phyloP scores from a whole-genome alignment of 2,329 filamentous ascomycete species.

The Tolypocladium album region DNA sequence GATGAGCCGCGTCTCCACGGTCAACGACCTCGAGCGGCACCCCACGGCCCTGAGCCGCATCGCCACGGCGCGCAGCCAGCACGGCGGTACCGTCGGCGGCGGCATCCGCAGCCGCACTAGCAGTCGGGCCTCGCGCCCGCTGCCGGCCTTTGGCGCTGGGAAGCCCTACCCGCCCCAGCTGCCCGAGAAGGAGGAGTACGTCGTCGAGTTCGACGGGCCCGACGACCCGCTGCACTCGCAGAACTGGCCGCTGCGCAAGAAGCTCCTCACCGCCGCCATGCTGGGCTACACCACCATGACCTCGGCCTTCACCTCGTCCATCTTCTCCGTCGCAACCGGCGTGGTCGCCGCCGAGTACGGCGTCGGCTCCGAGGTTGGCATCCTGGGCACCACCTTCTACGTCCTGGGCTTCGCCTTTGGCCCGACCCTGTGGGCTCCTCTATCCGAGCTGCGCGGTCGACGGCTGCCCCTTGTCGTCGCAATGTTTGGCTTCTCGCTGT shows the following conservation, averaged over 20 bases:
- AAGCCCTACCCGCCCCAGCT: conserved; percentile 63
- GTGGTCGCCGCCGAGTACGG: conserved; percentile 45
- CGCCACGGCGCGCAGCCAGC: conserved; percentile 59
- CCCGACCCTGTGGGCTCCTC: conserved; percentile 60
- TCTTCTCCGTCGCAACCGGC: conserved; percentile 59
- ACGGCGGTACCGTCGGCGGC: conserved; percentile 60
- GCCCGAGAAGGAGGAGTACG: conserved; percentile 64
- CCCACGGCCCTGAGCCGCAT: conserved; percentile 62
- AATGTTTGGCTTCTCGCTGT: conserved; percentile 61
- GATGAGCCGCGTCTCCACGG: conserved; percentile 53
- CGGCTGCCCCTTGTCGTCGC: conserved; percentile 47
- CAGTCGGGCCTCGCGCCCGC: conserved; percentile 40
- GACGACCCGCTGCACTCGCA: conserved; percentile 77
- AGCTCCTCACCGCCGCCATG: conserved; percentile 58
- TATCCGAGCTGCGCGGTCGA: conserved; percentile 62
- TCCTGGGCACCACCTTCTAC: conserved; percentile 58
- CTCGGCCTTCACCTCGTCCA: conserved; percentile 61
- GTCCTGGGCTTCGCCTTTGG: conserved; percentile 64
- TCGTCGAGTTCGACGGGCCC: conserved; percentile 75
- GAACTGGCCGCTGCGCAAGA: conserved; percentile 76
- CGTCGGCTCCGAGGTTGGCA: conserved; percentile 50
- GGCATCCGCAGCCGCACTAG: conserved; percentile 22
- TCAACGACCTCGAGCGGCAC: conserved; percentile 57
- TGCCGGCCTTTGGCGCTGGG: conserved; percentile 62
- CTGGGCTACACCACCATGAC: conserved; percentile 65